Conservation (phyloP, 1,284 basidiomycete species). For the Schizopora paradoxa region DNA sequence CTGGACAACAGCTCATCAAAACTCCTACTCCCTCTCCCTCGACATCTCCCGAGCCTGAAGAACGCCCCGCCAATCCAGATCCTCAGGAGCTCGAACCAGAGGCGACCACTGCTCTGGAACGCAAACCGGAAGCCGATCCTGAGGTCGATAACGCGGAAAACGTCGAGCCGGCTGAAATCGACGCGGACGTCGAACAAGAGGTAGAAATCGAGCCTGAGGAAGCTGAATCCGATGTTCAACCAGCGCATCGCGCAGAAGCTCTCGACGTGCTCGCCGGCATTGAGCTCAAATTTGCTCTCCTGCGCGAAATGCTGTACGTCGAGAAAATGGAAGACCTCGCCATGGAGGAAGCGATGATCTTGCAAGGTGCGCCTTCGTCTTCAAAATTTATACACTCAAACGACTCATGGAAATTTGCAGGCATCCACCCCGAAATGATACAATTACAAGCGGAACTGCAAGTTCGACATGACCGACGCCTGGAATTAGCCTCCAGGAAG, state of each 20-base stretch:
- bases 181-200: constrained; percentile 37
- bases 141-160: constrained; percentile 24
- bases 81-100: constrained; percentile 23
- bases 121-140: constrained; percentile 19
- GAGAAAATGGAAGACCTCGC: constrained; percentile 79
- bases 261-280: constrained; percentile 72
- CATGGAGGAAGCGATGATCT: constrained; percentile 69
- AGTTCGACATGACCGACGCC: constrained; percentile 64
- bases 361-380: constrained; percentile 44
- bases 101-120: constrained; percentile 25
- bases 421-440: constrained; percentile 76
- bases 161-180: constrained; percentile 30
- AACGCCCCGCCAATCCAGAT: constrained; percentile 2
- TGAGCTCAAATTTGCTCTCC: constrained; percentile 71
- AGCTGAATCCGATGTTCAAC: constrained; percentile 60
- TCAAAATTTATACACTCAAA: background rate
- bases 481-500: constrained; percentile 67
- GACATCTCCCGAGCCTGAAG: constrained; percentile 33
- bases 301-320: constrained; percentile 69
- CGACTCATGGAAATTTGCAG: constrained; percentile 32
- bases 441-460: constrained; percentile 73
- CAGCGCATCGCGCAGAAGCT: constrained; percentile 73
- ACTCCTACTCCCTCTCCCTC: constrained; percentile 38
- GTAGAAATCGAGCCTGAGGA: constrained; percentile 30
- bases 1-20: constrained; percentile 39